phyloP scores from a whole-genome alignment of 2,329 filamentous ascomycete genomes.

The Rhynchosporium secalis region DNA sequence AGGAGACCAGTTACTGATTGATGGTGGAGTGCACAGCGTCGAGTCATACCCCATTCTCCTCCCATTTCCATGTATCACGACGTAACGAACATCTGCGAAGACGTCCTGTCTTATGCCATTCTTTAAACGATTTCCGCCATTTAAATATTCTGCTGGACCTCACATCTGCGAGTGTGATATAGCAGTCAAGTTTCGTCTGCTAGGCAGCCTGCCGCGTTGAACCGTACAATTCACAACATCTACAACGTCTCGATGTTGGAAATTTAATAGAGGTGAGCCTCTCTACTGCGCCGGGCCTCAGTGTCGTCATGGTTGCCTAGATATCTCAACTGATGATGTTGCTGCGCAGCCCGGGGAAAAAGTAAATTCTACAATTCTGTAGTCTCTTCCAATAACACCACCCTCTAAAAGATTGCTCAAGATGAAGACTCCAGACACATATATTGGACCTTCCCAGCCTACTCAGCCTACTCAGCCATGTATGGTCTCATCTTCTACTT shows the following conservation, averaged over 20 bases:
- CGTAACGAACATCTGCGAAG: slow-evolving; percentile 24
- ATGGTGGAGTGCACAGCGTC: slow-evolving; percentile 30
- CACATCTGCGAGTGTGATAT: neutral
- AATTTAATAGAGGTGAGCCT: neutral
- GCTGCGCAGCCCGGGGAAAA: slow-evolving; percentile 10
- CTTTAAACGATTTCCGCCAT: slow-evolving; percentile 22
- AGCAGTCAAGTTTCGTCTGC: neutral
- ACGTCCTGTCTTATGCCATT: slow-evolving; percentile 31
- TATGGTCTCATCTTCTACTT: slow-evolving; percentile 23
- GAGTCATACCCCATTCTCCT: slow-evolving; percentile 7
- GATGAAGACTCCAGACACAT: slow-evolving; percentile 25
- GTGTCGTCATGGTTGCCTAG: slow-evolving; percentile 22
- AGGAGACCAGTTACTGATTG: slow-evolving; percentile 34
- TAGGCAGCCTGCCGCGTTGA: slow-evolving; percentile 4
- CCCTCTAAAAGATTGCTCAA: slow-evolving; percentile 24
- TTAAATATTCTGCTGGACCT: neutral
- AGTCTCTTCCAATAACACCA: slow-evolving; percentile 16
- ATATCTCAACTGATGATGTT: slow-evolving; percentile 8
- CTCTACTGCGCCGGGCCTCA: neutral
- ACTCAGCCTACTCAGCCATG: slow-evolving; percentile 37
- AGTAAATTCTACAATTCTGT: slow-evolving; percentile 19
- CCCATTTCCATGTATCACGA: slow-evolving; percentile 25
- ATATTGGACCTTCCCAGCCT: neutral
- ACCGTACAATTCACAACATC: neutral
- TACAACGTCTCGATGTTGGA: slow-evolving; percentile 8